Evolutionary conservation across 495 filamentous ascomycete genomes (phyloP), one percentile per base, ranked within the genome.

Genomic region (Neurospora sp.): DNA sequence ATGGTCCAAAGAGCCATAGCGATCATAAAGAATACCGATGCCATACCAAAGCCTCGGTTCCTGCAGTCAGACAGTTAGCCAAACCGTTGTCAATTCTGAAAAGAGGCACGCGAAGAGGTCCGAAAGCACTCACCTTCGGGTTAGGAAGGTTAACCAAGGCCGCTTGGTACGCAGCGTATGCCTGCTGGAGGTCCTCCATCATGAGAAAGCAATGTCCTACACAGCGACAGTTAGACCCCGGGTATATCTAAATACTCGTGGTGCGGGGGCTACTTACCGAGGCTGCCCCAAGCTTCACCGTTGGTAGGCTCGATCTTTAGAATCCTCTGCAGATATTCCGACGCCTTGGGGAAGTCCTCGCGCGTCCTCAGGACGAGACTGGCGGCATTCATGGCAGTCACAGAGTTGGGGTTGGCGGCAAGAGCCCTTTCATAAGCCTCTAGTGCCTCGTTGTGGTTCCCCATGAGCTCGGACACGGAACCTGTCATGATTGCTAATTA

Each of bases 1-100:
- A 84, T 98, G 96, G 75, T 99, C 96, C 59, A 98, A 89, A 10
- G 94, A 98, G 1, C 96, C 96, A 78, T 98, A 99, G 45, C 96
- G 89, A 79, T 99, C 96, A 76, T 99, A 99, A 4, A 99, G 84
- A 71, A 99, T 99, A 45, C 96, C 96, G 71, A 99, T 99, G 24
- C 96, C 96, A 79, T 99, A 99, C 96, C 96, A 99, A 11, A 99
- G 87, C 79, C 97, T 97, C 6, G 96, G 96, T 79, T 99, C 96
- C 93, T 97, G 77, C n/a, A n/a, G n/a, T 77, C 71, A 75, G 71
- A 69, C 62, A 48, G 43, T 11, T 13, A 34, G n/a, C 6, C 15
- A 69, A 9, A 19, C 19, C 62, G 11, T 31, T 66, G 31, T 37
- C 34, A 17, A 54, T 19, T 31, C 10, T 24, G 17, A 10, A 15